Evolutionary conservation across 1,284 basidiomycete genomes (phyloP).

Genomic region (Mrakiaceae sp.): DNA sequence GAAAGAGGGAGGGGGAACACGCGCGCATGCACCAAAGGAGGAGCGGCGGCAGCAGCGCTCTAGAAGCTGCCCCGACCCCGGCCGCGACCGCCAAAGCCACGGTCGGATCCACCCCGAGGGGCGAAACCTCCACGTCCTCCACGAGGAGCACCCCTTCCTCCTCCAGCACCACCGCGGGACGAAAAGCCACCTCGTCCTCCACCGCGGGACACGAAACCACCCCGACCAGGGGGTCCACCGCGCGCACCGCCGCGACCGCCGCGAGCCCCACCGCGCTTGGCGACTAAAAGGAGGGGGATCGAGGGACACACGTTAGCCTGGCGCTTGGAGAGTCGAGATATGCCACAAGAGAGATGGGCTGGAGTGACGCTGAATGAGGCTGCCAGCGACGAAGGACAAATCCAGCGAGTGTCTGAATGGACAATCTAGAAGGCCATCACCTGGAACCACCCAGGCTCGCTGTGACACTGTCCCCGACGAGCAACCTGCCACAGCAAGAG

Average conservation of each 20-base stretch:
- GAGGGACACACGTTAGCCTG: not conserved
- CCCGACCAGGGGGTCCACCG: conserved; percentile 30
- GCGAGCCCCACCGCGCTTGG: conserved; percentile 26
- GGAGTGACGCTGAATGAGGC: not conserved
- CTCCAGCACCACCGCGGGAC: conserved; percentile 30
- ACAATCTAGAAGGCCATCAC: not conserved
- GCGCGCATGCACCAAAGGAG: no score
- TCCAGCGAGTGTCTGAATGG: conserved; percentile 3
- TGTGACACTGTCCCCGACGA: no score
- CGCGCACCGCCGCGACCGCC: conserved; percentile 27
- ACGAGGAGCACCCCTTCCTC: conserved; percentile 23
- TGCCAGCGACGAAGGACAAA: conserved; percentile 12
- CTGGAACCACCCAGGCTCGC: conserved; percentile 19
- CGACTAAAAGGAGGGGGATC: conserved; percentile 3
- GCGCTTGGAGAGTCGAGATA: no score
- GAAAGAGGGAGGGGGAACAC: no score
- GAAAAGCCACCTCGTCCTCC: conserved; percentile 38
- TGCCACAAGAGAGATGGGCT: no score
- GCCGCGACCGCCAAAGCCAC: not conserved
- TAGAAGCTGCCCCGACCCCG: no score
- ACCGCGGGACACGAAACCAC: conserved; percentile 38
- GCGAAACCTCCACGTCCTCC: conserved; percentile 25
- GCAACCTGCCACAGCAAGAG: no score
- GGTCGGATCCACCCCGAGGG: conserved; percentile 19
- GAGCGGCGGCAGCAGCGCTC: not conserved